Base-by-base conservation (phyloP, 1,284 basidiomycete genomes). In the Phellopilus nigrolimitatus region DNA sequence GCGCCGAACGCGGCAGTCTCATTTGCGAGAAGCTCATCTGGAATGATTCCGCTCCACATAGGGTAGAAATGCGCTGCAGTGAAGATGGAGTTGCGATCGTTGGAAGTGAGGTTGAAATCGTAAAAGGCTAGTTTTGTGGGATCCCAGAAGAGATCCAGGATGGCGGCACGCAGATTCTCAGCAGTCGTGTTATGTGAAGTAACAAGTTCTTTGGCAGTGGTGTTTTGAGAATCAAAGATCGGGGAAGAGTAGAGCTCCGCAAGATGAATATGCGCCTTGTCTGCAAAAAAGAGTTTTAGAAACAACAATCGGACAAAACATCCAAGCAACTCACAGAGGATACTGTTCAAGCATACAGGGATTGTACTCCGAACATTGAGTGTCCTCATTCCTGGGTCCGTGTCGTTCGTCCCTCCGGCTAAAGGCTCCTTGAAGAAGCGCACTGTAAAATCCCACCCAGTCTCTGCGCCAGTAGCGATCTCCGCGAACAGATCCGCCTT, bases 141-240 rank as follows among this genome's bases (percentile, higher is more conserved):
- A 63, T 95, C 88, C 93, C 93, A 97, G 66, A 83, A 75, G 10
- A 97, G 76, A 63, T 97, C 94, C 37, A 95, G 70, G 53, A 97
- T 80, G 0, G 84, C 91, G 1, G 67, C 72, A 51, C 78, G 78
- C 39, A 91, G 71, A 3, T 69, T 68, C 0, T 72, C 64, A 0
- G 91, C 89, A 9, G 74, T 72, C 34, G 69, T 60, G n/a, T 68
- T 72, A 63, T 93, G 90, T 36, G 71, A 69, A 2, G 70, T 62
- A 2, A 77, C 75, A 13, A 41, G 51, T 37, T 48, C 49, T 49
- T 31, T 44, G 17, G 73, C 70, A 0, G 70, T 64, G 0, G 62
- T 56, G 54, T 84, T 79, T 24, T 59, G 50, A 21, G 55, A 46
- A 15, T 51, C 15, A 36, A 65, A 59, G 43, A 59, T 56, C 12